Base-by-base conservation (phyloP, 2,329 filamentous ascomycete genomes). In the Gliomastix tumulicola region DNA sequence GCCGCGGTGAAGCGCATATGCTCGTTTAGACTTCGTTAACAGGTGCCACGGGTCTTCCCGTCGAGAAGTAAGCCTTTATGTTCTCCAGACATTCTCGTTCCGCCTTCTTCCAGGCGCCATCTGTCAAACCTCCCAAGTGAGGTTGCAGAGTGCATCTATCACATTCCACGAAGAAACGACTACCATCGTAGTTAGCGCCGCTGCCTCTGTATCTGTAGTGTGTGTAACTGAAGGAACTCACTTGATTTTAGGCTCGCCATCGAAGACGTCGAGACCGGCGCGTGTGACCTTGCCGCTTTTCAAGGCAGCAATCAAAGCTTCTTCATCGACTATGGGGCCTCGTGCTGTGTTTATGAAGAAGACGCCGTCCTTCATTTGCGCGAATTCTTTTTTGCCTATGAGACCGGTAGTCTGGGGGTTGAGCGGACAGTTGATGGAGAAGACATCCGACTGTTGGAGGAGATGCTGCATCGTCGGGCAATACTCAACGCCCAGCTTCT, bases 251-350 rank as follows among this genome's bases (percentile, higher is more conserved):
- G 82, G 82, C 54, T 87, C 82, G 27, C 84, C 68, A 53, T 86
- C 81, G 48, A 76, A 86, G 17, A 87, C 82, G 47, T 87, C 82
- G 1, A 87, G 62, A 3, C 82, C 82, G 4, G 63, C 74, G 0
- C 74, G 79, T 35, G 68, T 70, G 6, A 87, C 75, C 37, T 66
- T 63, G 1, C 81, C 82, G 21, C 62, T 69, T 32, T 82, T 66
- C 2, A 87, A 61, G 0, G 82, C 82, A 34, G 75, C 63, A 2
- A 85, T 81, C 10, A 87, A 68, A 0, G 82, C 82, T 5, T 64
- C 77, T 56, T 86, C 82, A 41, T 87, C 77, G 41, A 87, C 80
- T 19, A 86, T 73, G n/a, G 79, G 79, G 3, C 82, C 82, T 7
- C 82, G 71, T 2, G 82, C 82, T 3, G 82, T 85, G 55, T 86